Percentiles rank a stretch among this genome's conserved stretches.
Evolutionary conservation across 2,329 filamentous ascomycete species (phyloP).

Genomic region (Aspergillus texensis): DNA sequence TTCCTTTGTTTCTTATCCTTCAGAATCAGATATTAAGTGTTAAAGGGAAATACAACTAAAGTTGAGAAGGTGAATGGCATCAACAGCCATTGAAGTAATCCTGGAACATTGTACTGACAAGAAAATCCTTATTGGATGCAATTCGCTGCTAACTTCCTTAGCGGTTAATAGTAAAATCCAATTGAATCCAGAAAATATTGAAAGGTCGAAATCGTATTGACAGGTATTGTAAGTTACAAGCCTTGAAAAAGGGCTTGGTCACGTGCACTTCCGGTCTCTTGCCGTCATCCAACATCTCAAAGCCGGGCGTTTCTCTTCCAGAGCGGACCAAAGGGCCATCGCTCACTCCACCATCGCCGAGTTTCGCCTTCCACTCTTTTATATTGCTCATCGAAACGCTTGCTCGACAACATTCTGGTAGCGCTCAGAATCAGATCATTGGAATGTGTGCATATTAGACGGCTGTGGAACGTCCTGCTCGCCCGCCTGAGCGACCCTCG

Average conservation of each 20-base stretch:
- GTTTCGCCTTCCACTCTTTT: slow-evolving; percentile 22
- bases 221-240: slow-evolving; percentile 8
- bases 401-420: slow-evolving; percentile 15
- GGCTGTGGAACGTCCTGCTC: slow-evolving; percentile 37
- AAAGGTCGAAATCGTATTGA: slow-evolving; percentile 1
- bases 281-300: slow-evolving; percentile 34
- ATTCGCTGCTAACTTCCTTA: not conserved
- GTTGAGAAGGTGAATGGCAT: not conserved
- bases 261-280: slow-evolving; percentile 31
- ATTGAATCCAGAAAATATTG: not conserved
- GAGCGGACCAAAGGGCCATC: slow-evolving; percentile 29
- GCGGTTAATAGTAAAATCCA: not conserved
- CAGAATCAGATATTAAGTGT: not conserved
- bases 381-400: slow-evolving; percentile 14
- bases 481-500: slow-evolving; percentile 38
- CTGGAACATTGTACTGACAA: not conserved
- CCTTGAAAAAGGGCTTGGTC: slow-evolving; percentile 22
- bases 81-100: not conserved
- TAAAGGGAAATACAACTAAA: not conserved
- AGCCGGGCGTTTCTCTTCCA: slow-evolving; percentile 25
- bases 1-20: not conserved
- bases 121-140: not conserved
- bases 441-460: slow-evolving; percentile 39
- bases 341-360: slow-evolving; percentile 18
- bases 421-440: slow-evolving; percentile 22